Conservation (phyloP, 2,329 filamentous ascomycete genomes). For the Dactylellina sp. region DNA sequence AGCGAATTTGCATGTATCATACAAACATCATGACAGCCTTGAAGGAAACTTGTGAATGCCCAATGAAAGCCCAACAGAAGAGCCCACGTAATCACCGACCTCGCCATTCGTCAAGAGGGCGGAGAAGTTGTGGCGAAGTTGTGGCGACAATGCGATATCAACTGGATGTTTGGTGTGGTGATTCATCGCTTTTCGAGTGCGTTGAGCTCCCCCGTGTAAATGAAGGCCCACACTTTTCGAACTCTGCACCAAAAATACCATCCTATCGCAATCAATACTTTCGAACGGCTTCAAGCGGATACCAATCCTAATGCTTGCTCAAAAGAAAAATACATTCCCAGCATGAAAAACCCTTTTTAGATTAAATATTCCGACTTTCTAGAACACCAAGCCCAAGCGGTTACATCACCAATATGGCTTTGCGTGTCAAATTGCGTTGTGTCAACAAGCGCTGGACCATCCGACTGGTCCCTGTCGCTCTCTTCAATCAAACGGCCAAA, state of each 20-base stretch:
- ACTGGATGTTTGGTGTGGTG: too few species aligned
- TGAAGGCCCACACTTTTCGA: not conserved
- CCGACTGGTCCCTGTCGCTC: conserved; percentile 13
- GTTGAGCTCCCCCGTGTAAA: too few species aligned
- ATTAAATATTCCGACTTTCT: conserved; percentile 18
- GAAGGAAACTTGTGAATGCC: too few species aligned
- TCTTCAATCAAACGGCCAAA: conserved; percentile 4
- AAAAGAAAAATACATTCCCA: not conserved
- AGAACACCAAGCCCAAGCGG: conserved; percentile 32
- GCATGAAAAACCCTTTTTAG: not conserved
- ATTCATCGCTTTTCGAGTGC: too few species aligned
- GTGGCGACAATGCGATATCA: too few species aligned
- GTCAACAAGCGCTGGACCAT: conserved; percentile 28
- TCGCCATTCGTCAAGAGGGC: too few species aligned
- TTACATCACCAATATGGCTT: conserved; percentile 10
- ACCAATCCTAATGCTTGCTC: not conserved
- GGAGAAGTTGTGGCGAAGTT: too few species aligned
- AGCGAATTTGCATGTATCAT: too few species aligned
- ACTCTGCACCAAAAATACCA: conserved; percentile 1
- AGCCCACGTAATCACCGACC: too few species aligned
- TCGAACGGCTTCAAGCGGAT: conserved; percentile 16
- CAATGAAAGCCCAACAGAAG: too few species aligned
- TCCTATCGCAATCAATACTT: not conserved
- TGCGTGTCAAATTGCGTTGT: conserved; percentile 48
- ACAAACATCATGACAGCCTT: too few species aligned